Evolutionary conservation across 768 basidiomycete species (phyloP), one percentile per base, ranked within the genome.

Genomic region (Russula griseocarnosa): DNA sequence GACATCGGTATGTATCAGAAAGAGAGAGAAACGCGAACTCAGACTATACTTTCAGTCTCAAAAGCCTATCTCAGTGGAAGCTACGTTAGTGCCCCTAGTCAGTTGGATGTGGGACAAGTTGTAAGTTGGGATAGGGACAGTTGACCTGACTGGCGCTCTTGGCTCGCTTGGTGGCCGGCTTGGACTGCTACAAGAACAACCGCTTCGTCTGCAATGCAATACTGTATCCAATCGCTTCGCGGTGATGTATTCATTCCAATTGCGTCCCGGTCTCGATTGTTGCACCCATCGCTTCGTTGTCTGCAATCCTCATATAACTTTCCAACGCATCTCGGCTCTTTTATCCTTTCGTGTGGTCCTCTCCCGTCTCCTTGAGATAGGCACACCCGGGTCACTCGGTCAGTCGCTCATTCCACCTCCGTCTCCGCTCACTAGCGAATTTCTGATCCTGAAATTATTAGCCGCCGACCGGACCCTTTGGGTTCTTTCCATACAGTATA

Each of bases 21-120:
- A 36, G 14, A 5, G 18, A 30, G 13, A 34, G 8, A n/a, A 11
- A 55, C 5, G 52, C 50, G 58, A 62, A 58, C 38, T 52, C 62
- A 58, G 49, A 52, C 62, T 58, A 60, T 42, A 28, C 4, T 53
- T 53, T 60, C 26, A 52, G 40, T 51, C 14, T 46, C 24, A 38
- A 28, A 51, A 38, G 24, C 49, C 24, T 59, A 59, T 50, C 49
- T 22, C n/a, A 16, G 5, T n/a, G 47, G 10, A 22, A 49, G 47
- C 47, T 24, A 10, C 22, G 11, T 26, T 14, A 8, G 4, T 22
- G 22, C 10, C 44, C 9, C n/a, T 46, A n/a, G 49, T 26, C 26
- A 26, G 26, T 50, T 50, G 13, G 14, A 50, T 16, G 49, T 13
- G 49, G 38, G 38, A 40, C 14, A 40, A 38, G 38, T 38, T 40